Evolutionary conservation across 106 monocot species (phyloP).

Genomic region (Phalaenopsis aphrodite): DNA sequence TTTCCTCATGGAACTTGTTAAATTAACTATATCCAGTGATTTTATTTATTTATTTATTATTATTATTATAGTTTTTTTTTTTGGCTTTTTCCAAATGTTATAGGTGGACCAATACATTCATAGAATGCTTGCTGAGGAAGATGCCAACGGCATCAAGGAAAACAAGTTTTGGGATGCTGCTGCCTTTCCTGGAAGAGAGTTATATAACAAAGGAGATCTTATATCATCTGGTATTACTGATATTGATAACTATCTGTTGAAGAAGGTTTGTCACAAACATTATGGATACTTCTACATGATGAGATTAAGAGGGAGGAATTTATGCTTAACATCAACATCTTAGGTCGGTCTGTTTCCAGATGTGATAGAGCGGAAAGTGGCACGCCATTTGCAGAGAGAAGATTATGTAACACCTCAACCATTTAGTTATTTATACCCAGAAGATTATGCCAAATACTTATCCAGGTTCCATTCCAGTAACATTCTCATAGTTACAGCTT

Average conservation of each 20-base stretch:
- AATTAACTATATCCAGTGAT: neutral
- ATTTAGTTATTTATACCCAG: neutral
- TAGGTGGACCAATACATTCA: constrained; percentile 89
- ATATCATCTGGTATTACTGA: constrained; percentile 49
- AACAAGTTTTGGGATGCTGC: constrained; percentile 42
- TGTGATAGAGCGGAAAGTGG: constrained; percentile 72
- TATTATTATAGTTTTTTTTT: neutral
- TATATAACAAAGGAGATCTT: constrained; percentile 70
- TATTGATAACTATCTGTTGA: constrained; percentile 75
- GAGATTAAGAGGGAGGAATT: neutral
- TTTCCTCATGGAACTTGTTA: neutral
- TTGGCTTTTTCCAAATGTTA: neutral
- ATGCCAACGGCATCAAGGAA: constrained; percentile 22
- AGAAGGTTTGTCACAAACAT: constrained; percentile 45
- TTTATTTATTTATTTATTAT: too few relatives aligned
- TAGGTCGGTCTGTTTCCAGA: constrained; percentile 98
- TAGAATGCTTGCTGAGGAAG: constrained; percentile 88
- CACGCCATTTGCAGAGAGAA: constrained; percentile 65
- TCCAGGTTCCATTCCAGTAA: too few relatives aligned
- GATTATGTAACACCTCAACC: constrained; percentile 43
- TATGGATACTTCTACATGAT: neutral
- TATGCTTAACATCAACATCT: constrained; percentile 7
- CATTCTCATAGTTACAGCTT: constrained; percentile 6
- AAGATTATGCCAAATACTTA: neutral
- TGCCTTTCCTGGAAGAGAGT: constrained; percentile 40